Conservation (phyloP, 2,329 filamentous ascomycete species). For the Phaeosphaeria sp. region DNA sequence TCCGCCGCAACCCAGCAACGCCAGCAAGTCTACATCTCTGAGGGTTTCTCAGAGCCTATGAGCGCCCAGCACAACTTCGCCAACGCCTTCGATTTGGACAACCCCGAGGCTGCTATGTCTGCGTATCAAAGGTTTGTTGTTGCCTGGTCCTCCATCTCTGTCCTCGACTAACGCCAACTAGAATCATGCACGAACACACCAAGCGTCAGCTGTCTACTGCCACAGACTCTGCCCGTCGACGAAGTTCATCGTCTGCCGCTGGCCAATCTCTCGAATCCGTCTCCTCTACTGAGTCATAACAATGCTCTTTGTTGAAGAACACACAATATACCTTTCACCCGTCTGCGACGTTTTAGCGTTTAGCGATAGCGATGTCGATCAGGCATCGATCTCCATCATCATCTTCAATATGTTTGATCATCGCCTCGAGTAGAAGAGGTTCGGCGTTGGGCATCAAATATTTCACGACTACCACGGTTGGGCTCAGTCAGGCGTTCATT, state of each 20-base stretch:
- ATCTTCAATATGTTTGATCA: not conserved
- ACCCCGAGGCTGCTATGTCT: slow-evolving; percentile 48
- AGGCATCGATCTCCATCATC: slow-evolving; percentile 7
- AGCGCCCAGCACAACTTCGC: slow-evolving; percentile 53
- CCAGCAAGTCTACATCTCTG: slow-evolving; percentile 46
- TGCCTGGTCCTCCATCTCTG: not conserved
- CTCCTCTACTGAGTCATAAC: slow-evolving; percentile 29
- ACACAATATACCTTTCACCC: not conserved
- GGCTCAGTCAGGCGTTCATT: not conserved
- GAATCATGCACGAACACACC: slow-evolving; percentile 60
- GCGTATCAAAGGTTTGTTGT: slow-evolving; percentile 53
- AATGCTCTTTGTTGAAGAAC: not conserved
- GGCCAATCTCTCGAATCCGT: slow-evolving; percentile 19
- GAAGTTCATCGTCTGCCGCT: slow-evolving; percentile 22
- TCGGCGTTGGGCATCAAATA: slow-evolving; percentile 9
- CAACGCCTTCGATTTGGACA: slow-evolving; percentile 52
- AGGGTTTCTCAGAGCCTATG: slow-evolving; percentile 51
- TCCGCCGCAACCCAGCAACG: slow-evolving; percentile 25
- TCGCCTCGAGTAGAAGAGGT: not conserved
- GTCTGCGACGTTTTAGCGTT: slow-evolving; percentile 18
- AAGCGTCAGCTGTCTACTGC: slow-evolving; percentile 56
- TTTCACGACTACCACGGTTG: not conserved
- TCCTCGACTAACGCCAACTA: slow-evolving; percentile 27
- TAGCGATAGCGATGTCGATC: slow-evolving; percentile 8
- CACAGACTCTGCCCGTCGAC: slow-evolving; percentile 53